Conservation (phyloP, 352 stramenopile genomes). For the Pythium chondricola region DNA sequence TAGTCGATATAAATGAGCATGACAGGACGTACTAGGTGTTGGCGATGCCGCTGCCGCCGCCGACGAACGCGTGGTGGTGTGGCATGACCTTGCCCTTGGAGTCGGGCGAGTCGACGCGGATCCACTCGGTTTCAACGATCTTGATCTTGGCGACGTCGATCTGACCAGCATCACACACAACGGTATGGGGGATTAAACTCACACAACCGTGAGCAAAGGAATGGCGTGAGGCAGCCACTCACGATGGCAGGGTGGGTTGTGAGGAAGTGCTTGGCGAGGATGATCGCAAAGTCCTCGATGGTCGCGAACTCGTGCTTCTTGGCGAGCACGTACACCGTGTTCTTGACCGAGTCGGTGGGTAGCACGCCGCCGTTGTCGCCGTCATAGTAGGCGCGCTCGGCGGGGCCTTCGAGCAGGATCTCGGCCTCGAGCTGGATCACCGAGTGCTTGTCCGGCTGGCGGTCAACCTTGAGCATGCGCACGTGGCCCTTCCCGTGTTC, state of each 20-base stretch:
- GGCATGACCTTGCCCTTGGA: slow-evolving; percentile 43
- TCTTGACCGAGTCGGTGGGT: slow-evolving; percentile 88
- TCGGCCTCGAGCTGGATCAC: slow-evolving; percentile 80
- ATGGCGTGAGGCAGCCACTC: no score
- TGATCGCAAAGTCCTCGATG: slow-evolving; percentile 84
- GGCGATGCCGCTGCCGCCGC: slow-evolving; percentile 40
- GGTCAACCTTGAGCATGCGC: slow-evolving; percentile 81
- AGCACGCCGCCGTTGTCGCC: slow-evolving; percentile 83
- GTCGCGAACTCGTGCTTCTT: slow-evolving; percentile 85
- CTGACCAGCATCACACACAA: slow-evolving; percentile 39
- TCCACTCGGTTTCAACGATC: slow-evolving; percentile 72
- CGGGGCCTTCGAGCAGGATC: slow-evolving; percentile 77
- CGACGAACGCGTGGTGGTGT: slow-evolving; percentile 76
- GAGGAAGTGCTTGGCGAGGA: slow-evolving; percentile 86
- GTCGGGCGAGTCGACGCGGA: slow-evolving; percentile 48
- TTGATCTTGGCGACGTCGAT: slow-evolving; percentile 71
- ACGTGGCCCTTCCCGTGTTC: slow-evolving; percentile 87
- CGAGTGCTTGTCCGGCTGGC: slow-evolving; percentile 63
- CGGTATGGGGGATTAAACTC: slow-evolving; percentile 62
- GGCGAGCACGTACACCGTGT: slow-evolving; percentile 84
- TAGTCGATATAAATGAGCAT: no score
- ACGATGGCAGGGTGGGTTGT: slow-evolving; percentile 71
- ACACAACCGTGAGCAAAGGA: no score
- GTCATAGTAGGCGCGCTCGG: slow-evolving; percentile 71
- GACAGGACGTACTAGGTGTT: slow-evolving; percentile 62